phyloP scores from a whole-genome alignment of 2,329 filamentous ascomycete genomes.

The Metarhizium brunneum region DNA sequence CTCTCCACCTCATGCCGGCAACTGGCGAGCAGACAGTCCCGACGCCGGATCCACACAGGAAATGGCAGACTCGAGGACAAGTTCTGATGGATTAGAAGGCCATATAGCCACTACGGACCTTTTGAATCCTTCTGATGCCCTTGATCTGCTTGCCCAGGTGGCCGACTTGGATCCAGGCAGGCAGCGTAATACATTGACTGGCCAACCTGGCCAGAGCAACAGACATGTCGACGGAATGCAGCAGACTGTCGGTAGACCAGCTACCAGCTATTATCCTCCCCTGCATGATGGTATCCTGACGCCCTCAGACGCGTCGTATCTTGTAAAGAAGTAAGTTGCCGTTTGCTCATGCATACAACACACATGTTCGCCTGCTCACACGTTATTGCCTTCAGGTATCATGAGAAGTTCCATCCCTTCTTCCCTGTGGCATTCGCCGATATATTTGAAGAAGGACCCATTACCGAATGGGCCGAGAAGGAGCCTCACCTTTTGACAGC shows the following conservation, averaged over 20 bases:
- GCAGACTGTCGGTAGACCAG: background rate
- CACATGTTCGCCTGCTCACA: background rate
- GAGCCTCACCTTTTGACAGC: slow-evolving; percentile 62
- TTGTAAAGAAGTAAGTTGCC: slow-evolving; percentile 18
- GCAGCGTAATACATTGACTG: slow-evolving; percentile 6
- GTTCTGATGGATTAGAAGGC: slow-evolving; percentile 22
- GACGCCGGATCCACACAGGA: slow-evolving; percentile 7
- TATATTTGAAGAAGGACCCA: slow-evolving; percentile 41
- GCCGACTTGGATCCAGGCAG: slow-evolving; percentile 25
- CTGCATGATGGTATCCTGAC: slow-evolving; percentile 21
- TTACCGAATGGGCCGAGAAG: slow-evolving; percentile 46
- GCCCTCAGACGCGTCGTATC: slow-evolving; percentile 14
- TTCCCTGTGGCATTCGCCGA: slow-evolving; percentile 57
- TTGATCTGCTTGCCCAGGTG: slow-evolving; percentile 31
- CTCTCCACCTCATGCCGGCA: slow-evolving; percentile 8
- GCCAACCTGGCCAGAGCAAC: slow-evolving; percentile 7
- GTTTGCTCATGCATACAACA: background rate
- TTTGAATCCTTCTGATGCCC: slow-evolving; percentile 31
- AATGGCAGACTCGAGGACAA: slow-evolving; percentile 6
- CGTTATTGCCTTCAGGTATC: slow-evolving; percentile 36
- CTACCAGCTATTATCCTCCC: slow-evolving; percentile 19
- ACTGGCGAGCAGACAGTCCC: slow-evolving; percentile 9
- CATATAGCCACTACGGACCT: slow-evolving; percentile 30
- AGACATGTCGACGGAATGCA: slow-evolving; percentile 7
- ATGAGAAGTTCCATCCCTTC: slow-evolving; percentile 58